Base-by-base conservation (phyloP, 2,329 filamentous ascomycete genomes). In the Aspergillus novoparasiticus region DNA sequence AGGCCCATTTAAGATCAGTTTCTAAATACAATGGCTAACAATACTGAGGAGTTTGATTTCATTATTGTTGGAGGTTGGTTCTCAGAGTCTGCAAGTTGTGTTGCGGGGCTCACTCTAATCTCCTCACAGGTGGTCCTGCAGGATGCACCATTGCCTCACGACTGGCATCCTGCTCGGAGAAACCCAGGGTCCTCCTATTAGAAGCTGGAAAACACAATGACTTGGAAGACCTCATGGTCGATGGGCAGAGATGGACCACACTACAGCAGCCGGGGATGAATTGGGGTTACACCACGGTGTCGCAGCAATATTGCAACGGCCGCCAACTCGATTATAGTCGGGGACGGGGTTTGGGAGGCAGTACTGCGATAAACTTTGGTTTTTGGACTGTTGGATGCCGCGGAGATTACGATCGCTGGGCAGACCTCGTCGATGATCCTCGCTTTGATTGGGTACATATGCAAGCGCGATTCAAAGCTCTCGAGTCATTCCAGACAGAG, bases 391-490 rank as follows among this genome's bases (percentile, higher is more conserved):
- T 84, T 30, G 88, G 89, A 3, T 81, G 85, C 1, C 76, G 79
- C 1, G 85, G 86, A 58, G 88, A 90, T 65, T 90, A 87, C 64
- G 82, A 90, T 32, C 80, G 85, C 58, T 89, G 87, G 86, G 86
- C 86, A 1, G 75, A 79, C 0, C 64, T 83, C 1, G 83, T 86
- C 0, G 85, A 75, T 0, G 87, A 90, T 65, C 80, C 86, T 5
- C 71, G 75, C 0, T 90, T 84, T 72, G 66, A 68, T 3, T 90
- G 87, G 87, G 74, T 82, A 1, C 76, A 79, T 50, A 84, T 86
- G 34, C 80, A 85, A 61, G 64, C 73, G 3, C 79, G 84, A 0
- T 85, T 83, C 68, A 84, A 84, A 64, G 74, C 72, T 16, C 78
- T 90, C 21, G 87, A 89, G 71, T 81, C 76, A 0, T 88, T 86